A percentile compares a stretch with the other conserved stretches of the same genome.
Evolutionary conservation across 192 early-diverging fungal species (phyloP).

Genomic region (Coemansia sp.): DNA sequence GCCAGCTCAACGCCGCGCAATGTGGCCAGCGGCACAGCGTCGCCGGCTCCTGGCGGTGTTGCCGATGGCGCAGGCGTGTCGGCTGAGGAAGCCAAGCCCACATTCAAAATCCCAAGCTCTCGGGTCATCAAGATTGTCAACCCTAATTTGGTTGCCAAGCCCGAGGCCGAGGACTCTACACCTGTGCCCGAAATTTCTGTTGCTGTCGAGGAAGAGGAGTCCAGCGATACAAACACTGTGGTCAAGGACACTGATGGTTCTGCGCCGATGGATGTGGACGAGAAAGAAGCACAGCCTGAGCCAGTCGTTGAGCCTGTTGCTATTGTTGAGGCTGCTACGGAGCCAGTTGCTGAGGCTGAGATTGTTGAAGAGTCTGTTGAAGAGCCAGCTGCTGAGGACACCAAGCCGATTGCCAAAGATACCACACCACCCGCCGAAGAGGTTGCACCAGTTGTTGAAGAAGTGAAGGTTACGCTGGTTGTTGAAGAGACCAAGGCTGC

Average conservation of each 20-base stretch:
- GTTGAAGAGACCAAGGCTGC: constrained; percentile 10
- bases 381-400: neutral
- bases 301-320: too few relatives aligned
- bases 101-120: constrained; percentile 47
- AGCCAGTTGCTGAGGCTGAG: constrained; percentile 20
- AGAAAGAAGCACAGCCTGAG: too few relatives aligned
- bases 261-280: too few relatives aligned
- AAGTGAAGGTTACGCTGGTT: constrained; percentile 1
- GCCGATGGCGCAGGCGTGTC: constrained; percentile 21
- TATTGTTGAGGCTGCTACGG: too few relatives aligned
- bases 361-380: constrained; percentile 13
- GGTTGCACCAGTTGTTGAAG: constrained; percentile 14
- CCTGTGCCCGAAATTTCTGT: constrained; percentile 5
- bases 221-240: too few relatives aligned
- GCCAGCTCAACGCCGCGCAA: constrained; percentile 43
- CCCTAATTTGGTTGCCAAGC: constrained; percentile 33
- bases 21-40: constrained; percentile 41
- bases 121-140: constrained; percentile 53
- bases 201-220: too few relatives aligned
- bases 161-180: constrained; percentile 13
- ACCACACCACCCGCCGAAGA: neutral
- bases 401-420: neutral
- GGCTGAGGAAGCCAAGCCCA: constrained; percentile 34
- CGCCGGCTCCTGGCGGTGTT: constrained; percentile 31
- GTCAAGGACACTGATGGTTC: too few relatives aligned